Percentiles rank a stretch among this genome's conserved stretches.
phyloP scores from a whole-genome alignment of 2,329 filamentous ascomycete genomes.

The Fusarium kyushuense region DNA sequence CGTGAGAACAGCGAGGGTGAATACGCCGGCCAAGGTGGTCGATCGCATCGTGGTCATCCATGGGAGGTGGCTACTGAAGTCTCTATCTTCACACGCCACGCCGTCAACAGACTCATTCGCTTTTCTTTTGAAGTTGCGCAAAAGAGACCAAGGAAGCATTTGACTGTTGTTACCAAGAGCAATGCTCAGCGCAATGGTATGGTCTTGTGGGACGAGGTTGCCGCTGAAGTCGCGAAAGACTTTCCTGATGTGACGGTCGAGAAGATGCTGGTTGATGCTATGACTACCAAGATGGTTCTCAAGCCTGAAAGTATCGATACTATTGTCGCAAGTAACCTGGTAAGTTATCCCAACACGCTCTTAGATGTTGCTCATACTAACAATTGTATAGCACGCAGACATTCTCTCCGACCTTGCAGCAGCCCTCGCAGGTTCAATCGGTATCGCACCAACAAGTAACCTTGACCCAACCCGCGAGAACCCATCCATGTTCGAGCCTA shows the following conservation, averaged over 20 bases:
- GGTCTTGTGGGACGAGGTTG: conserved; percentile 76
- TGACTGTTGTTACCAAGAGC: conserved; percentile 74
- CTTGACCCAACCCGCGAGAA: conserved; percentile 69
- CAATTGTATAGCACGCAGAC: conserved; percentile 61
- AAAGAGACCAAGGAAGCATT: conserved; percentile 65
- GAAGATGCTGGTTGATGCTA: conserved; percentile 76
- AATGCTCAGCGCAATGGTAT: conserved; percentile 75
- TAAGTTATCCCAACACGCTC: conserved; percentile 11
- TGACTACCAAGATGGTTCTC: conserved; percentile 73
- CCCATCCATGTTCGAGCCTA: conserved; percentile 71
- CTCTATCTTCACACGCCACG: conserved; percentile 71
- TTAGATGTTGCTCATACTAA: background rate
- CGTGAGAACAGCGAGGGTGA: conserved; percentile 76
- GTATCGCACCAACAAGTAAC: conserved; percentile 77
- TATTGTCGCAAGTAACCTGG: conserved; percentile 72
- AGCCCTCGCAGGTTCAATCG: conserved; percentile 76
- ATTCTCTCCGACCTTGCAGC: conserved; percentile 79
- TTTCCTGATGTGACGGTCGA: conserved; percentile 71
- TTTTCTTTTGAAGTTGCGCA: conserved; percentile 73
- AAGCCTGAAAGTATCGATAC: conserved; percentile 71
- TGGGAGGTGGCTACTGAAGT: conserved; percentile 74
- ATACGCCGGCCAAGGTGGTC: conserved; percentile 73
- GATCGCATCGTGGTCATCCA: conserved; percentile 67
- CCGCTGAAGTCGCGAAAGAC: conserved; percentile 64
- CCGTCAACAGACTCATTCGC: conserved; percentile 69